Evolutionary conservation across 1,139 yeast genomes (phyloP), one percentile per base, ranked within the genome.

Genomic region (Kodamaea suecica): DNA sequence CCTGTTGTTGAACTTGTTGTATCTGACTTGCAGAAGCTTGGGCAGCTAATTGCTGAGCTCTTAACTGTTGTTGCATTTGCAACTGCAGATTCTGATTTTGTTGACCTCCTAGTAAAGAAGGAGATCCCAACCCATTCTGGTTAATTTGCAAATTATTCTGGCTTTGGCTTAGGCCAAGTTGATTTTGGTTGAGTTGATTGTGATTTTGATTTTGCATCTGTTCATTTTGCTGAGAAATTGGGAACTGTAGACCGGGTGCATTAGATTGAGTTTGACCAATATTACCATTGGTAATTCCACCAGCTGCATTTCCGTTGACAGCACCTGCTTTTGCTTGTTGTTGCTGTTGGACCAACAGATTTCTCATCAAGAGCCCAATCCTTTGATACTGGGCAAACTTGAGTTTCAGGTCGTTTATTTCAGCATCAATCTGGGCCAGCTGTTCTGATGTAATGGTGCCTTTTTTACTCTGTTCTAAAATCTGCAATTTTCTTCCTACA

Each of bases 401-500:
- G 36, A 51, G 50, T 36, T 57, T 61, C 40, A 59, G 50, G 31
- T 65, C 71, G 11, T 54, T 52, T 25, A 66, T 52, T 45, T 66
- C 66, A 32, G 55, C 52, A 27, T 69, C 73, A 6, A 67, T 55
- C 12, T 57, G 55, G 3, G 59, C 50, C 28, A 50, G 43, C 44
- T 66, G 70, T 6, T 57, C 61, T 1, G 59, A 54, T 2, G 69
- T 48, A 3, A 63, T 36, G 16, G 47, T 50, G 6, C 64, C 60
- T 17, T 43, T 53, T 34, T 61, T 63, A 27, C 61, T 61, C n/a
- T 55, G 55, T 28, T 63, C 66, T 26, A 67, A 53, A 3, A 55
- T 52, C 28, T 45, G 49, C 29, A 54, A 57, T 48, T 69, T 74
- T 25, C 69, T 61, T 33, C 70, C 71, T 37, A 73, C 66, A 33